Evolutionary conservation across 2,329 filamentous ascomycete species (phyloP).

Genomic region (Ophidiomyces ophidiicola): DNA sequence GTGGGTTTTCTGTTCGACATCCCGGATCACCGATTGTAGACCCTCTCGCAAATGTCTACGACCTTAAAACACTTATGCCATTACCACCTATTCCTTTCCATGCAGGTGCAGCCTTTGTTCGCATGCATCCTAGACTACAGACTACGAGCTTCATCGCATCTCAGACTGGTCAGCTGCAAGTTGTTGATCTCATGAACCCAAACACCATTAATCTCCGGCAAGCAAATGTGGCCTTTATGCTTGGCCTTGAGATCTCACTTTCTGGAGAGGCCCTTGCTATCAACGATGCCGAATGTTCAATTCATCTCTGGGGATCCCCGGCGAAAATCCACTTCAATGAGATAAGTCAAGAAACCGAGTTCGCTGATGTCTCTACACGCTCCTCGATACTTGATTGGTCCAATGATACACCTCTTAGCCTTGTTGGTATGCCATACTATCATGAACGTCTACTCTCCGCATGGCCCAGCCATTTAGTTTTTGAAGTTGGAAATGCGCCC

Average conservation of each 20-base stretch:
- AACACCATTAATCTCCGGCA: constrained; percentile 77
- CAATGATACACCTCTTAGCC: constrained; percentile 65
- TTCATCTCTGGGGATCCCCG: constrained; percentile 82
- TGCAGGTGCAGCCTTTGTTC: constrained; percentile 81
- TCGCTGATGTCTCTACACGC: constrained; percentile 56
- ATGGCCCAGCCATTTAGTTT: constrained; percentile 74
- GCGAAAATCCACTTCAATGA: constrained; percentile 79
- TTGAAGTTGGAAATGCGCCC: constrained; percentile 74
- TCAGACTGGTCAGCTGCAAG: constrained; percentile 83
- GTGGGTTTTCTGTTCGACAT: constrained; percentile 78
- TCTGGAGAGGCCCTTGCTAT: constrained; percentile 78
- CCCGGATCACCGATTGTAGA: constrained; percentile 72
- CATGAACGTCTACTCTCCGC: constrained; percentile 74
- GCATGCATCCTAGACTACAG: constrained; percentile 91
- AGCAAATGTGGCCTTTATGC: constrained; percentile 65
- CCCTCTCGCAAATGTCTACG: constrained; percentile 87
- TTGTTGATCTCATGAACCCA: constrained; percentile 89
- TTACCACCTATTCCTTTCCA: constrained; percentile 86
- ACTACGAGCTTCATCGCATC: constrained; percentile 92
- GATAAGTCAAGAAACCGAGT: constrained; percentile 63
- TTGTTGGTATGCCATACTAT: constrained; percentile 86
- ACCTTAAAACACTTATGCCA: constrained; percentile 78
- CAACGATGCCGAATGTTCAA: constrained; percentile 62
- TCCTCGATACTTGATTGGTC: constrained; percentile 56
- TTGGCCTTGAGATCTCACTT: constrained; percentile 71